A percentile compares a stretch with the other conserved stretches of the same genome.
phyloP scores from a whole-genome alignment of 2,329 filamentous ascomycete species.

The Canariomyces notabilis region DNA sequence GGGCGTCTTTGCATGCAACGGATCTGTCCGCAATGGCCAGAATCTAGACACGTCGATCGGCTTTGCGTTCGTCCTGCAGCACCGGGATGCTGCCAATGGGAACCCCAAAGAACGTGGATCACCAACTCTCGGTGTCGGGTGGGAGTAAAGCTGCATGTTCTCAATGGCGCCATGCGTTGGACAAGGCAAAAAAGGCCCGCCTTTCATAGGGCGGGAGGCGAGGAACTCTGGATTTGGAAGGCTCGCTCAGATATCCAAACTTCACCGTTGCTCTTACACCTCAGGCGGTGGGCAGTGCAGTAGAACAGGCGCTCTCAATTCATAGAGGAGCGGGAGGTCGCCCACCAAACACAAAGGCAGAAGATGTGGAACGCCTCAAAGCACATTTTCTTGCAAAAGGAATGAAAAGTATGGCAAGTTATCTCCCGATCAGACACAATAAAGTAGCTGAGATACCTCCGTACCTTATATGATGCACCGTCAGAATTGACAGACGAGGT shows the following conservation, averaged over 20 bases:
- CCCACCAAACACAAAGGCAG: too few relatives aligned
- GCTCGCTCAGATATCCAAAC: neutral
- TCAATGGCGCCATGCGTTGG: conserved; percentile 8
- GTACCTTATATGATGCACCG: too few relatives aligned
- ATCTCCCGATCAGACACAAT: too few relatives aligned
- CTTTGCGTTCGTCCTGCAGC: conserved; percentile 1
- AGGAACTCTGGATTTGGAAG: too few relatives aligned
- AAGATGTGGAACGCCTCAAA: too few relatives aligned
- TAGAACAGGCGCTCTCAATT: neutral
- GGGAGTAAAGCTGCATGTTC: conserved; percentile 10
- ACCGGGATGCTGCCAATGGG: conserved; percentile 15
- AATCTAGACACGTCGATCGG: conserved; percentile 7
- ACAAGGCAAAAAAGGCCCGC: conserved; percentile 4
- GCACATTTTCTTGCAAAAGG: too few relatives aligned
- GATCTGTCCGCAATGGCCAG: neutral
- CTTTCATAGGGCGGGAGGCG: neutral
- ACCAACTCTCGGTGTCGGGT: conserved; percentile 1
- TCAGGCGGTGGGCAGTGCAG: too few relatives aligned
- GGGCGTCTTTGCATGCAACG: conserved; percentile 8
- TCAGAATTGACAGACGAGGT: too few relatives aligned
- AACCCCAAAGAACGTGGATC: conserved; percentile 5
- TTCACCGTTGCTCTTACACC: too few relatives aligned
- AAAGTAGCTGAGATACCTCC: too few relatives aligned
- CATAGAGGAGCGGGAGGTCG: too few relatives aligned
- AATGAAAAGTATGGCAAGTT: too few relatives aligned